Base-by-base conservation (phyloP, 192 early-diverging fungal genomes). In the Geranomyces michiganensis region DNA sequence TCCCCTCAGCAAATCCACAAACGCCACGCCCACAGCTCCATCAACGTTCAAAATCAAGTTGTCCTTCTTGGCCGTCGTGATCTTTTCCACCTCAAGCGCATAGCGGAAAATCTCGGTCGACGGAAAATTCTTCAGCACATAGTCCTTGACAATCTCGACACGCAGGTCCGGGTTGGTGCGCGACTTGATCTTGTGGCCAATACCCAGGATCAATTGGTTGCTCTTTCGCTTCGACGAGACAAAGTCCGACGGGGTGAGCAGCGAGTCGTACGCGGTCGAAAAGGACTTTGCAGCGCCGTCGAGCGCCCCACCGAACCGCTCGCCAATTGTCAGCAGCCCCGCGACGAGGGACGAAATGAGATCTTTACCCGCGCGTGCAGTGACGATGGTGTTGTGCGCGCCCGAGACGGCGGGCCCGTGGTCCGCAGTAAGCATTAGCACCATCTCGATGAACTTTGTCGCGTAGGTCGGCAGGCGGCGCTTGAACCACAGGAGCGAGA, bases 121-220 rank as follows among this genome's bases (percentile, higher is more conserved):
- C 0, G 93, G 94, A 85, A 99, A 99, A 79, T 95, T 81, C 55
- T 86, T 82, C 77, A 88, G 85, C 65, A 93, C 95, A 76, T 88
- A 99, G 67, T 95, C 89, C 85, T 96, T 97, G 79, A 99, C 92
- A 70, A 99, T 89, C 43, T 90, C 85, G 5, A 99, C 96, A 49
- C 96, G 95, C 79, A 99, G 81, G 76, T 99, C 96, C 1, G 96
- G 96, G 89, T 99, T 99, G 68, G 94, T 96, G 68, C 96, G 89
- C 44, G 94, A 96, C 85, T 99, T 99, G 89, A 99, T 95, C 88
- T 96, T 97, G 92, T 99, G 96, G 22, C 96, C 96, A 68, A 99
- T 99, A 70, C 96, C 96, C 64, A 94, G 84, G 79, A 99, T 99
- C 70, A 99, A 86, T 86, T 97, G 94, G 91, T 97, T 93, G 74